phyloP scores from a whole-genome alignment of 352 stramenopile species.

The Phytophthora citrophthora region DNA sequence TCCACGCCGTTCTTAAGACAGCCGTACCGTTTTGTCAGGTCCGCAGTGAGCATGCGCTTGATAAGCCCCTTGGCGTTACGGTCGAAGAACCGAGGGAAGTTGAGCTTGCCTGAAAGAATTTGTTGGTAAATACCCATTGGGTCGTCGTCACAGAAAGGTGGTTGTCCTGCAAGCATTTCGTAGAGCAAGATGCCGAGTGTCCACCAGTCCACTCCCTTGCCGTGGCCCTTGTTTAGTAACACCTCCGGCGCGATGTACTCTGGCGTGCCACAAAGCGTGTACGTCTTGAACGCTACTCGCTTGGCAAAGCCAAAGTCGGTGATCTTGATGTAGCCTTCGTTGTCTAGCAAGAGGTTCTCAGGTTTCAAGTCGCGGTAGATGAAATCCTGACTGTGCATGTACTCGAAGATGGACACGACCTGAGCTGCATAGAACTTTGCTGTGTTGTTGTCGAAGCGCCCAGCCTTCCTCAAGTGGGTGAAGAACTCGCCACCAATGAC shows the following conservation, averaged over 20 bases:
- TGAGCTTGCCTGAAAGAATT: conserved; percentile 94
- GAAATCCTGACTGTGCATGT: conserved; percentile 96
- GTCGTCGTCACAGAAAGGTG: conserved; percentile 96
- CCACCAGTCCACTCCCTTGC: conserved; percentile 96
- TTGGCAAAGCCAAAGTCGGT: conserved; percentile 96
- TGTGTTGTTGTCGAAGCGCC: conserved; percentile 93
- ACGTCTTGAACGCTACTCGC: conserved; percentile 95
- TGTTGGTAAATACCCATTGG: conserved; percentile 97
- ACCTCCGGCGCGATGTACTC: conserved; percentile 95
- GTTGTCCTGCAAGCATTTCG: conserved; percentile 97
- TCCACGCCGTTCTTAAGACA: conserved; percentile 95
- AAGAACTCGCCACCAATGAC: conserved; percentile 98
- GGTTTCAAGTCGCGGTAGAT: conserved; percentile 98
- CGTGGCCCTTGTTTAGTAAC: conserved; percentile 89
- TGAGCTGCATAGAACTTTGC: conserved; percentile 95
- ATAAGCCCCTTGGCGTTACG: conserved; percentile 96
- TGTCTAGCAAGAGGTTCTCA: conserved; percentile 96
- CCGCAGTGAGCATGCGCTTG: conserved; percentile 95
- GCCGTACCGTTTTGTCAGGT: conserved; percentile 97
- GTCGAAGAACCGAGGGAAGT: conserved; percentile 95
- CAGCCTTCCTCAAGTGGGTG: conserved; percentile 94
- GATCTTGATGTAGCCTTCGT: conserved; percentile 96
- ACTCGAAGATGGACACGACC: conserved; percentile 97
- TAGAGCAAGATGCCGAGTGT: conserved; percentile 97
- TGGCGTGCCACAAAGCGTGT: conserved; percentile 93